Base-by-base conservation (phyloP, 1,139 yeast genomes). In the Kluyveromyces marxianus region DNA sequence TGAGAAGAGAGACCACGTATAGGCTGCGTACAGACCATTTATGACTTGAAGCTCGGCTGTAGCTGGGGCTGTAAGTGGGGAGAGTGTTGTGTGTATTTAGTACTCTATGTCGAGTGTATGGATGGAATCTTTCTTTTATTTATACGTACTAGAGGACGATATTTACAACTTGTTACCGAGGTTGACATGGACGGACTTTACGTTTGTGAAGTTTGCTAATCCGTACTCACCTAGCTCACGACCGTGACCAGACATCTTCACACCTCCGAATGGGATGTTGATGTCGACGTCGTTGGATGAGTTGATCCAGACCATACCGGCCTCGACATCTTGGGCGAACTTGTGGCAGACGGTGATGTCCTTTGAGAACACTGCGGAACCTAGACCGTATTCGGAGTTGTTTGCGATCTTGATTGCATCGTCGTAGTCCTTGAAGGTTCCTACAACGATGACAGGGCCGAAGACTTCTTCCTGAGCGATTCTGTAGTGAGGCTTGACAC, bases 221-320 rank as follows among this genome's bases (percentile, higher is more conserved):
- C 95, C 95, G 59, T 83, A 82, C 62, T 82, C 83, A 50, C 95
- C 95, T 55, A 86, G 74, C 67, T 87, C 95, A 63, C 92, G 77
- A 48, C 95, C 95, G 52, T 83, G 74, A 57, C 96, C 95, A 58
- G 85, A 76, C 78, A 77, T 72, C 70, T 86, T 86, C 57, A 72
- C 72, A 46, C 83, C 83, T 55, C 95, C 95, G 60, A 87, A 87
- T 52, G 95, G 95, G 55, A 84, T 70, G 59, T 78, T 81, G 50
- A 70, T 66, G 58, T 81, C 87, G 42, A 84, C 77, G 63, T 83
- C 89, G 62, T 86, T 86, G 47, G 88, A 79, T 10, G 88, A 79
- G 70, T 84, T 84, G 63, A 85, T 75, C 85, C 92, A 88, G 50
- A 87, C 77, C 58, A 85, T 81, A 59, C 96, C 96, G 37, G 94